Evolutionary conservation across 1,284 basidiomycete species (phyloP), one percentile per base, ranked within the genome.

Genomic region (Mycena sp.): DNA sequence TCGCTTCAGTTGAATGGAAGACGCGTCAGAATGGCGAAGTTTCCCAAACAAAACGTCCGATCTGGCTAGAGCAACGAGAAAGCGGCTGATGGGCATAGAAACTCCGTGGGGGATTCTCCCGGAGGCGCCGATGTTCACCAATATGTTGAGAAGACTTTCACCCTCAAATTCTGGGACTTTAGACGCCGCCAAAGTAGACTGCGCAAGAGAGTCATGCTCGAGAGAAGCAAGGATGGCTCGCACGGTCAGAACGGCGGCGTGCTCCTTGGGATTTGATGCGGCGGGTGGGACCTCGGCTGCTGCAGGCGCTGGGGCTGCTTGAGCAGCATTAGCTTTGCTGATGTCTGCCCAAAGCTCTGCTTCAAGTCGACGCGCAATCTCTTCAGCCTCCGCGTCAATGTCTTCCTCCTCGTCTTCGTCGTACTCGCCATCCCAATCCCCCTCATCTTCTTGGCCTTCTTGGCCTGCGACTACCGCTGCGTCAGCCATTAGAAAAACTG

Each of bases 271-370:
- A 44, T 49, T 52, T 43, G 59, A 48, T 6, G 61, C 26, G 32
- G 51, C 35, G 21, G 67, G 29, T 41, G 50, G 37, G 40, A n/a
- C n/a, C n/a, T n/a, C n/a, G n/a, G n/a, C n/a, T n/a, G 41, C 55
- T 25, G 53, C 58, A 17, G 64, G 26, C 55, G 46, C 21, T 17
- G 54, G 17, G 25, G 32, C 40, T 38, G 64, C 41, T n/a, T 63
- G 21, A 40, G 70, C 71, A 60, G 29, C 73, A 65, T 29, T 73
- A 72, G 14, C 72, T 29, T 41, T 17, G 71, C 64, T 61, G 76
- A 92, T 89, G 68, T 90, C 89, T 1, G 89, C 90, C 83, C 86
- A 87, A 10, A 92, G 80, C 63, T 92, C 86, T 67, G 89, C 88
- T 14, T 88, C 86, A 29, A 92, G 76, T 32, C 86, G 79, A 49